phyloP scores from a whole-genome alignment of 495 filamentous ascomycete genomes.

The Xylaria acuta region DNA sequence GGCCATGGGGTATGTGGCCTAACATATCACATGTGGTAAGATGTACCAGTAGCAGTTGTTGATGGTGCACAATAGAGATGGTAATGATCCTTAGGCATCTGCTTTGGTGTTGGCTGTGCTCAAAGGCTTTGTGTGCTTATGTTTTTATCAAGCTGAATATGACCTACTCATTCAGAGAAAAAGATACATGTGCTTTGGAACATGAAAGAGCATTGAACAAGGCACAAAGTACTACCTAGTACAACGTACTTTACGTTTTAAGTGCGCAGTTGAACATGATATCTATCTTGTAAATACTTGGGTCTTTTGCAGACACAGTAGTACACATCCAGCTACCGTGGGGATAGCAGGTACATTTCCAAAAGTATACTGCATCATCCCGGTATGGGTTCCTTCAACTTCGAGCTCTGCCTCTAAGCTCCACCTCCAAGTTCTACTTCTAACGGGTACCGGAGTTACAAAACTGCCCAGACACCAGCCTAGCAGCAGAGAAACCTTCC shows the following conservation, averaged over 20 bases:
- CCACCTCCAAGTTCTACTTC: not conserved
- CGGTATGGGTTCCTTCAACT: not conserved
- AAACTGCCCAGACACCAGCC: not conserved
- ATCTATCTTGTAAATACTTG: not conserved
- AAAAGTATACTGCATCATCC: not conserved
- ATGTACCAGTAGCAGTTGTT: not conserved
- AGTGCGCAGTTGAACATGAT: not conserved
- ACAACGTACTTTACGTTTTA: conserved; percentile 3
- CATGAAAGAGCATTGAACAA: conserved; percentile 11
- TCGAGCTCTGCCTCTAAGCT: not conserved
- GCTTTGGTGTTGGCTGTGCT: not conserved
- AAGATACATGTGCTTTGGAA: conserved; percentile 5
- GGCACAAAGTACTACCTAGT: not conserved
- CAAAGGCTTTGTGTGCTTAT: not conserved
- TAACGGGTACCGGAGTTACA: not conserved
- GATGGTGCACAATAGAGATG: not conserved
- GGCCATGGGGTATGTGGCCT: not conserved
- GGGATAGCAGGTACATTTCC: not conserved
- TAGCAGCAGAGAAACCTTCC: not conserved
- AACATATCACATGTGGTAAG: not conserved
- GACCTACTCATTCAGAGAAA: not conserved
- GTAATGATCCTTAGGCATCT: not conserved
- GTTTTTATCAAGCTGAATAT: not conserved
- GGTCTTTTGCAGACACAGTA: not conserved
- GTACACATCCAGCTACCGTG: not conserved